A percentile compares a stretch with the other conserved stretches of the same genome.
These are phyloP conservation scores for Penicillium taxi DNA, from an alignment of 495 filamentous ascomycete genomes.

Conservation along the genomic window DNA sequence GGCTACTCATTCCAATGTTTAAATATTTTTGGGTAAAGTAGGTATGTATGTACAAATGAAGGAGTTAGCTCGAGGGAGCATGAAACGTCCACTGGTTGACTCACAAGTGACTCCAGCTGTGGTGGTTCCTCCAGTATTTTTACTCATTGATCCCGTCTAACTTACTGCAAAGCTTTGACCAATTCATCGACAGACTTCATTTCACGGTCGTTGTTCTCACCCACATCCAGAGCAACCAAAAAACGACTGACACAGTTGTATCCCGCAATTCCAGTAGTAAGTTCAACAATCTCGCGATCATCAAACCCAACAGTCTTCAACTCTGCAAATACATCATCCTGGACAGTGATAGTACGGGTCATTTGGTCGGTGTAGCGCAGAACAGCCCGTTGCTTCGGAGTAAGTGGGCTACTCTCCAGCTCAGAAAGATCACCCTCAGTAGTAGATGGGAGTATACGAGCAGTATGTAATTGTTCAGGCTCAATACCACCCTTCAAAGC, in stretches of 20 bases:
- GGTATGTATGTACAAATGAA: no score
- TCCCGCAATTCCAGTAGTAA: constrained; percentile 68
- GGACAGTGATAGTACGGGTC: constrained; percentile 45
- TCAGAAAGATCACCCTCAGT: constrained; percentile 16
- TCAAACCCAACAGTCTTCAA: constrained; percentile 47
- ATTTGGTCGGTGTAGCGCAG: constrained; percentile 39
- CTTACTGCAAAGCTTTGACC: no score
- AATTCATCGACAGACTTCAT: constrained; percentile 40
- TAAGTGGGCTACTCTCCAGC: constrained; percentile 37
- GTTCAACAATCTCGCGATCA: constrained; percentile 54
- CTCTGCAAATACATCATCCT: constrained; percentile 51
- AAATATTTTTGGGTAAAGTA: no score
- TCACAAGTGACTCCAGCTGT: no score
- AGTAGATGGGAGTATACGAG: constrained; percentile 33
- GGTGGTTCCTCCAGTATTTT: no score
- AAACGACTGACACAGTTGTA: constrained; percentile 87
- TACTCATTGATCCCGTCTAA: no score
- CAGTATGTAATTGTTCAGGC: constrained; percentile 37
- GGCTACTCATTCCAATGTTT: no score
- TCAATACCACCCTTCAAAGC: constrained; percentile 35
- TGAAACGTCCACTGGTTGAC: no score
- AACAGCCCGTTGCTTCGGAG: constrained; percentile 57
- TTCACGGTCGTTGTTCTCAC: constrained; percentile 35
- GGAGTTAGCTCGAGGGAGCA: no score
- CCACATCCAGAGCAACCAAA: constrained; percentile 73